Conservation (phyloP, 78 protist genomes). For the Dictyostelium citrinum region DNA sequence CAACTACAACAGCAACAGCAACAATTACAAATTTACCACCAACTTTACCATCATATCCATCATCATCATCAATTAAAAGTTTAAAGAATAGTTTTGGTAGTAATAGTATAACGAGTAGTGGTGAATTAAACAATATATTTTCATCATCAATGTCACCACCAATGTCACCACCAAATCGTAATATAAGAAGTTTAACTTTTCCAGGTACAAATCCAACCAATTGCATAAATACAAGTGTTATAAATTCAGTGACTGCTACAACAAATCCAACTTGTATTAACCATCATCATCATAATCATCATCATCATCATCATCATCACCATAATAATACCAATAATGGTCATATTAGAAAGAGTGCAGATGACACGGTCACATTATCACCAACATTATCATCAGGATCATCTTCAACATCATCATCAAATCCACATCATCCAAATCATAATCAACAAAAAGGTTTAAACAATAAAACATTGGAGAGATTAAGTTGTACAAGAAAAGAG, state of each 20-base stretch:
- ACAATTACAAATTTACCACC: no score
- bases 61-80: not conserved
- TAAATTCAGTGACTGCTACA: not conserved
- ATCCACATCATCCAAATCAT: not conserved
- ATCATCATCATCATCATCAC: not conserved
- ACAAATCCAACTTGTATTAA: not conserved
- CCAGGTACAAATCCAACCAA: not conserved
- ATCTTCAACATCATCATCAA: not conserved
- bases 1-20: no score
- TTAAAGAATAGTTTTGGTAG: not conserved
- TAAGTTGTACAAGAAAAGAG: conserved; percentile 1
- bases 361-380: not conserved
- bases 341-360: not conserved
- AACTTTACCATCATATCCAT: not conserved
- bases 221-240: not conserved
- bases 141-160: conserved; percentile 5
- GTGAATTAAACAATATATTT: not conserved
- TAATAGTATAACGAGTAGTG: not conserved
- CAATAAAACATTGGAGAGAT: not conserved
- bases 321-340: not conserved
- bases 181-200: not conserved
- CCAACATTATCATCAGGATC: conserved; percentile 4
- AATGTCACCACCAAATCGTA: conserved; percentile 9
- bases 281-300: not conserved
- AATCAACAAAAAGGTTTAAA: not conserved